These are phyloP conservation scores for Alternaria infectoria DNA, from an alignment of 2,329 filamentous ascomycete species.

Conservation along the genomic window DNA sequence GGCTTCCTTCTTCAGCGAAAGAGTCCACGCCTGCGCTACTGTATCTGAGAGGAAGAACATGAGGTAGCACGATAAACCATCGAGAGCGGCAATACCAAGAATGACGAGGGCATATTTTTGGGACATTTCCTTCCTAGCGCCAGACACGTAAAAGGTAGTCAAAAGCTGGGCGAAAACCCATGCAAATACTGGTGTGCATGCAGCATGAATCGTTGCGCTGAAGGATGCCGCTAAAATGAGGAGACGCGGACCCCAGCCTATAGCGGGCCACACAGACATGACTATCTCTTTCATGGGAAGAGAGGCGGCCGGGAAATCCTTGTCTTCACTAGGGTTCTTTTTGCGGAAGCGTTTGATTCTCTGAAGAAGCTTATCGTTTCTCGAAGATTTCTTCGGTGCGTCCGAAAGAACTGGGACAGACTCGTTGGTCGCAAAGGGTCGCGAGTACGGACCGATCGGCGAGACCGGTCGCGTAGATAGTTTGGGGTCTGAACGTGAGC, in stretches of 20 bases:
- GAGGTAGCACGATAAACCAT: conserved; percentile 69
- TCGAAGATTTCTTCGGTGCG: background rate
- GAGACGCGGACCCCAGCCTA: conserved; percentile 60
- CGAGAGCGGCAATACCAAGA: conserved; percentile 69
- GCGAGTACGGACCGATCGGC: conserved; percentile 2
- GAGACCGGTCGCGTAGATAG: conserved; percentile 9
- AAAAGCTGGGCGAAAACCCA: conserved; percentile 77
- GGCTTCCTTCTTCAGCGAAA: conserved; percentile 71
- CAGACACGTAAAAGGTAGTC: conserved; percentile 67
- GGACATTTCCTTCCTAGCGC: conserved; percentile 57
- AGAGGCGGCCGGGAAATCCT: conserved; percentile 4
- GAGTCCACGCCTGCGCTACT: conserved; percentile 77
- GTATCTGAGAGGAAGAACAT: conserved; percentile 75
- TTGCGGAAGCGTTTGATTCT: background rate
- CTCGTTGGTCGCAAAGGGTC: conserved; percentile 1
- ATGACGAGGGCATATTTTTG: conserved; percentile 74
- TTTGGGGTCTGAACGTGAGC: conserved; percentile 10
- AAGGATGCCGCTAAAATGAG: conserved; percentile 67
- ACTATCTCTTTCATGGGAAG: conserved; percentile 62
- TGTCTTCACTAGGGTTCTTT: background rate
- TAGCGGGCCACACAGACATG: conserved; percentile 71
- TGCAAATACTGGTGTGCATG: conserved; percentile 75
- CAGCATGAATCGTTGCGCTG: conserved; percentile 68
- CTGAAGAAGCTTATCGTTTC: background rate
- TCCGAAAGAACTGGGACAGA: background rate